phyloP scores from a whole-genome alignment of 2,329 filamentous ascomycete genomes.

The Trichoderma sp. region DNA sequence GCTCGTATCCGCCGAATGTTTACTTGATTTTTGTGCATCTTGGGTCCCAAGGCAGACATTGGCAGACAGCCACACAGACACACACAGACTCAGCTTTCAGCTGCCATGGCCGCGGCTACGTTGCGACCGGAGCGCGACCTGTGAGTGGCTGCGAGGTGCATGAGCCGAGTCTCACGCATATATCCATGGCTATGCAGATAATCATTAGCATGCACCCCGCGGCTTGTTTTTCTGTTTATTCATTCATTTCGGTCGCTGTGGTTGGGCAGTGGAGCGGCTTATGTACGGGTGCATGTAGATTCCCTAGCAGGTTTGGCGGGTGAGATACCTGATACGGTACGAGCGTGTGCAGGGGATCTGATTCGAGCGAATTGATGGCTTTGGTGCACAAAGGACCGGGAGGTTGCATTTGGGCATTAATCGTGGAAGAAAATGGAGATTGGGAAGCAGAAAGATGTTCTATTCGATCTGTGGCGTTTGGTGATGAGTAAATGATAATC shows the following conservation, averaged over 20 bases:
- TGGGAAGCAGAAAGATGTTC: not conserved
- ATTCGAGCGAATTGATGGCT: not conserved
- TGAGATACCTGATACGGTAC: not conserved
- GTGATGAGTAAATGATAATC: not conserved
- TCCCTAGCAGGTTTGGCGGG: not conserved
- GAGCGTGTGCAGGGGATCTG: not conserved
- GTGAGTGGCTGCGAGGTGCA: not conserved
- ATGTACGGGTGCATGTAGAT: not conserved
- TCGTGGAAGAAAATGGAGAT: not conserved
- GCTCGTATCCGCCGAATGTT: not conserved
- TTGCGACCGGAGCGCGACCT: not conserved
- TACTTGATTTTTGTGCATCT: not conserved
- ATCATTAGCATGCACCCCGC: conserved; percentile 12
- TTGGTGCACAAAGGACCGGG: not conserved
- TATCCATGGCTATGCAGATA: conserved; percentile 17
- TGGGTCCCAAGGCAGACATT: not conserved
- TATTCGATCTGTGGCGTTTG: not conserved
- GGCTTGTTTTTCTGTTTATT: not conserved
- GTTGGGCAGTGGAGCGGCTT: not conserved
- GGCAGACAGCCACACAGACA: not conserved
- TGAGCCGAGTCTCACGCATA: conserved; percentile 17
- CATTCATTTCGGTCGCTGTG: not conserved
- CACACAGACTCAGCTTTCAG: not conserved
- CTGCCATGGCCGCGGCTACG: conserved; percentile 1
- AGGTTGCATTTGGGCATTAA: not conserved